Evolutionary conservation across 1,284 basidiomycete species (phyloP).

Genomic region (Rhizopogon hawkerae): DNA sequence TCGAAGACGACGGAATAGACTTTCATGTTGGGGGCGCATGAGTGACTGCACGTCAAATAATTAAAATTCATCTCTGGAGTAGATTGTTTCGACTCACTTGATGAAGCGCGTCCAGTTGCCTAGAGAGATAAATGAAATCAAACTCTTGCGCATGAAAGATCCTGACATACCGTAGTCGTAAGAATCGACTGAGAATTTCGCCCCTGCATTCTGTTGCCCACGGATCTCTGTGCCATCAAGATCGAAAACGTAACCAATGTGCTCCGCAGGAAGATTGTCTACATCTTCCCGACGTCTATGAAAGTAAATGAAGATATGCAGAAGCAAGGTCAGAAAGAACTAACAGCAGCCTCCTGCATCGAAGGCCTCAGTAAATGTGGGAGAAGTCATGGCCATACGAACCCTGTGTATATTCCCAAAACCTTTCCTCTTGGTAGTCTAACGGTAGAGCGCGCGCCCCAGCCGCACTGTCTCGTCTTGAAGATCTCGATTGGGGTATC

Average conservation of each 20-base stretch:
- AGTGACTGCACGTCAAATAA: conserved; percentile 39
- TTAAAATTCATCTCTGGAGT: conserved; percentile 7
- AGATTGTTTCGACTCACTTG: conserved; percentile 38
- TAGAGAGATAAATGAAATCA: conserved; percentile 18
- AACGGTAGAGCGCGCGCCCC: conserved; percentile 39
- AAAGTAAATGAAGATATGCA: neutral
- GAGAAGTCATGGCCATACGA: conserved; percentile 11
- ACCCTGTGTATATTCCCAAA: conserved; percentile 59
- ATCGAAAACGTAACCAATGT: conserved; percentile 46
- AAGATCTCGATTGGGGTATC: conserved; percentile 45
- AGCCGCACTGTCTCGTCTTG: conserved; percentile 45
- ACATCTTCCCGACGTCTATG: conserved; percentile 36
- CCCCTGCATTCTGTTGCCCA: conserved; percentile 27
- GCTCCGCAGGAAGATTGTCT: conserved; percentile 25
- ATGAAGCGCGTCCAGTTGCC: conserved; percentile 69
- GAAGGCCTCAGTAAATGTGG: conserved; percentile 3
- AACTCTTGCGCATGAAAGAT: conserved; percentile 3
- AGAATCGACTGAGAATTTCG: conserved; percentile 43
- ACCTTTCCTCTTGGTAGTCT: conserved; percentile 44
- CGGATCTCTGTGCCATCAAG: conserved; percentile 45
- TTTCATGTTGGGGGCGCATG: conserved; percentile 49
- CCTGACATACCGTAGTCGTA: conserved; percentile 33
- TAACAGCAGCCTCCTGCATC: conserved; percentile 19
- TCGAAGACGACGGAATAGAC: conserved; percentile 55
- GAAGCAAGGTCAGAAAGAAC: conserved; percentile 6